phyloP scores from a whole-genome alignment of 2,329 filamentous ascomycete species.

The Tolypocladium paradoxum region DNA sequence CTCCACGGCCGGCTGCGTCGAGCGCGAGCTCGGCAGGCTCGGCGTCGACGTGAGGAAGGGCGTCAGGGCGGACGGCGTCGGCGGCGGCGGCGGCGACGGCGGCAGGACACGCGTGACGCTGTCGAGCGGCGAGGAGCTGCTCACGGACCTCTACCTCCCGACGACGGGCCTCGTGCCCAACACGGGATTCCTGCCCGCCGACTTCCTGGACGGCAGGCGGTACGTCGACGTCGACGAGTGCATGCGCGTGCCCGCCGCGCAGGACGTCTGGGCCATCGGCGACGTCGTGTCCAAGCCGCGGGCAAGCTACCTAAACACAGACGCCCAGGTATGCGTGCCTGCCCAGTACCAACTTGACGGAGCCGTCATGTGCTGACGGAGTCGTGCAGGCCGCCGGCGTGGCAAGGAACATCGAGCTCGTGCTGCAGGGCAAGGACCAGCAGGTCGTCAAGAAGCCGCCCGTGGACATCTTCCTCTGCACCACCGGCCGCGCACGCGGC shows the following conservation, averaged over 20 bases:
- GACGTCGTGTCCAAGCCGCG: slow-evolving; percentile 41
- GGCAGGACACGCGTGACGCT: slow-evolving; percentile 40
- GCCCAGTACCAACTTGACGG: not conserved
- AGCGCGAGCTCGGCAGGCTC: slow-evolving; percentile 40
- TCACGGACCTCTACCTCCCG: slow-evolving; percentile 46
- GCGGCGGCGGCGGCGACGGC: slow-evolving; percentile 16
- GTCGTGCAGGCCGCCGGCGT: slow-evolving; percentile 33
- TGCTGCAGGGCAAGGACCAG: slow-evolving; percentile 32
- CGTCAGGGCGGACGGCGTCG: slow-evolving; percentile 27
- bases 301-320: slow-evolving; percentile 49
- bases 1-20: slow-evolving; percentile 27
- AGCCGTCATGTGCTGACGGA: not conserved
- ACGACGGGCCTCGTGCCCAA: slow-evolving; percentile 46
- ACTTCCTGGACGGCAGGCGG: slow-evolving; percentile 31
- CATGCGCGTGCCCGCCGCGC: slow-evolving; percentile 32
- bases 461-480: slow-evolving; percentile 36
- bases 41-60: slow-evolving; percentile 35
- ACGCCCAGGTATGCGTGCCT: slow-evolving; percentile 33
- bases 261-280: slow-evolving; percentile 41
- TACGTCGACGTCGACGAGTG: slow-evolving; percentile 40
- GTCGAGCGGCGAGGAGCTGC: slow-evolving; percentile 32
- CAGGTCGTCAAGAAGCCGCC: slow-evolving; percentile 33
- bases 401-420: slow-evolving; percentile 41
- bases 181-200: slow-evolving; percentile 37
- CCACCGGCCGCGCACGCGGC: slow-evolving; percentile 38